Conservation (phyloP, 805 yeast genomes). For the Starmerella floricola region DNA sequence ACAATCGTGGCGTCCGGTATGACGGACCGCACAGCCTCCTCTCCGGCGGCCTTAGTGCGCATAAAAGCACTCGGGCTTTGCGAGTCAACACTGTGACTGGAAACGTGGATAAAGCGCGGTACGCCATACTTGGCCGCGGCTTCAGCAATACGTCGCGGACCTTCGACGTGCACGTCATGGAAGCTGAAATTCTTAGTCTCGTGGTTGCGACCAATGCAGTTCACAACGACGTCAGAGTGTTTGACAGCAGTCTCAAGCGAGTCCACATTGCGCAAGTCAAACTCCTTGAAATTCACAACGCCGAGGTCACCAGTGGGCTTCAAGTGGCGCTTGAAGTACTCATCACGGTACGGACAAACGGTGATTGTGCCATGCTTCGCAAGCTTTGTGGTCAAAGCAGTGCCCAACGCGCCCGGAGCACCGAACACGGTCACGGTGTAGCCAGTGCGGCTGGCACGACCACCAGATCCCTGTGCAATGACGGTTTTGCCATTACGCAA, state of each 20-base stretch:
- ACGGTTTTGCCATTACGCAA: slow-evolving; percentile 66
- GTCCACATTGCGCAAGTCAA: slow-evolving; percentile 65
- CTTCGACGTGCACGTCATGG: slow-evolving; percentile 75
- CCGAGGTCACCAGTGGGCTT: slow-evolving; percentile 81
- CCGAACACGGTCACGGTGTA: slow-evolving; percentile 85
- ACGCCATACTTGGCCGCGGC: slow-evolving; percentile 59
- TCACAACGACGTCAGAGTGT: slow-evolving; percentile 71
- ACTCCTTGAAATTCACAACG: slow-evolving; percentile 71
- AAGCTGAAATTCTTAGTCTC: slow-evolving; percentile 68
- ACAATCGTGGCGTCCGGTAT: slow-evolving; percentile 71
- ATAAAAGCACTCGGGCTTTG: slow-evolving; percentile 56
- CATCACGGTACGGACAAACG: slow-evolving; percentile 72
- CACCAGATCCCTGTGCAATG: slow-evolving; percentile 62
- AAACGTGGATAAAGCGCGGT: slow-evolving; percentile 65
- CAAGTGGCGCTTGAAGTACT: slow-evolving; percentile 60
- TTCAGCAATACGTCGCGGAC: slow-evolving; percentile 62
- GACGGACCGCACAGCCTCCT: slow-evolving; percentile 52
- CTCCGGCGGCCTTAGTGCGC: slow-evolving; percentile 71
- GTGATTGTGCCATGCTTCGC: slow-evolving; percentile 74
- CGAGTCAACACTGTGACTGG: slow-evolving; percentile 63
- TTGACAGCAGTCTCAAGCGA: slow-evolving; percentile 67
- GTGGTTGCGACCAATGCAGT: slow-evolving; percentile 64
- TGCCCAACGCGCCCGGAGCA: slow-evolving; percentile 66
- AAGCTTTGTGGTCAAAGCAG: slow-evolving; percentile 54
- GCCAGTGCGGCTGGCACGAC: slow-evolving; percentile 71